These are phyloP conservation scores for Eutrema yunnanense DNA, from an alignment of 345 rosid species.

Conservation along the genomic window DNA sequence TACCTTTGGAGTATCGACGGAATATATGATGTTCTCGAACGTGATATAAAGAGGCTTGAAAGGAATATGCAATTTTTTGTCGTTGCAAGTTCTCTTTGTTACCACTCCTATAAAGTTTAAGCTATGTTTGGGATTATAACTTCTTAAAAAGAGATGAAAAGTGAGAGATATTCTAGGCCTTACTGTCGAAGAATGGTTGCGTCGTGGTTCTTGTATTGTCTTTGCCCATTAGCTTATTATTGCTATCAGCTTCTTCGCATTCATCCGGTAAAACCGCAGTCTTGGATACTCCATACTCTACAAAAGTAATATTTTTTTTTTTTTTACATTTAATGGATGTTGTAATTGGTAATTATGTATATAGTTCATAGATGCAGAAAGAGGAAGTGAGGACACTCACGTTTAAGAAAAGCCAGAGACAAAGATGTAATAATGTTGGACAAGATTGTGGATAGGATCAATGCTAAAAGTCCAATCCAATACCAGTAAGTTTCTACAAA, in stretches of 20 bases:
- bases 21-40: constrained; percentile 37
- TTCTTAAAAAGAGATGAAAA: neutral
- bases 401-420: constrained; percentile 46
- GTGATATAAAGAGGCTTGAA: constrained; percentile 34
- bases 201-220: neutral
- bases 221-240: neutral
- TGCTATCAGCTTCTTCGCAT: neutral
- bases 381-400: constrained; percentile 33
- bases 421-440: constrained; percentile 39
- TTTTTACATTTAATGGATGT: neutral
- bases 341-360: neutral
- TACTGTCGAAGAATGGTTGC: neutral
- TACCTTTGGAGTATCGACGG: constrained; percentile 36
- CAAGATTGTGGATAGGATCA: constrained; percentile 31
- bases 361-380: neutral
- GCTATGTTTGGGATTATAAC: neutral
- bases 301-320: neutral
- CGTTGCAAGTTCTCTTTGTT: neutral
- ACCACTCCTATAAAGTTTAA: neutral
- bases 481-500: constrained; percentile 52
- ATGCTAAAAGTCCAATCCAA: constrained; percentile 57
- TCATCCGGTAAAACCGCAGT: constrained; percentile 22
- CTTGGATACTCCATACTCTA: constrained; percentile 42
- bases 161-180: neutral
- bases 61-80: constrained; percentile 24